These are phyloP conservation scores for Rhodotorula sp. DNA, from an alignment of 1,284 basidiomycete species.

Conservation along the genomic window DNA sequence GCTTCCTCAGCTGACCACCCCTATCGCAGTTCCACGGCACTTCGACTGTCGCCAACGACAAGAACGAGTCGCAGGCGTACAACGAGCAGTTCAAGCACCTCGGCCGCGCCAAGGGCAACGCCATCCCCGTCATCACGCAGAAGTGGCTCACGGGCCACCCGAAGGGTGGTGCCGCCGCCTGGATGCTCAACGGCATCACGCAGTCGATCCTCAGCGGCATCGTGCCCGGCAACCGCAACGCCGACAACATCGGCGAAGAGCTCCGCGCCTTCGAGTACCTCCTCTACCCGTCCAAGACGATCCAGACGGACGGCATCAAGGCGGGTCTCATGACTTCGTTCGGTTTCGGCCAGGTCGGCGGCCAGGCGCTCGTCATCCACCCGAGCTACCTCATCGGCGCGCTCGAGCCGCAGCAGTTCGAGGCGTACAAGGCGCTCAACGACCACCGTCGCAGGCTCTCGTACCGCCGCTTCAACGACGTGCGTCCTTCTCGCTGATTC, in stretches of 20 bases:
- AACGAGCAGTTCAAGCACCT: constrained; percentile 88
- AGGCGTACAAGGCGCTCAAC: constrained; percentile 72
- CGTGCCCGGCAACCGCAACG: constrained; percentile 95
- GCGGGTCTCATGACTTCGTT: constrained; percentile 71
- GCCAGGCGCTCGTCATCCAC: constrained; percentile 82
- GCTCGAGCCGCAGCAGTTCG: constrained; percentile 71
- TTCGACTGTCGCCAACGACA: constrained; percentile 95
- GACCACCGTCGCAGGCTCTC: constrained; percentile 68
- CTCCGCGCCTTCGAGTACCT: constrained; percentile 87
- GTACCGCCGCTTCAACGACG: constrained; percentile 91
- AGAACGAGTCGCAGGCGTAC: constrained; percentile 97
- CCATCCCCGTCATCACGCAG: constrained; percentile 94
- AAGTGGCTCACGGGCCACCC: constrained; percentile 84
- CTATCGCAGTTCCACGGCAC: constrained; percentile 86
- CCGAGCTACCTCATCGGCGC: constrained; percentile 86
- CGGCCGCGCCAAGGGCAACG: constrained; percentile 86
- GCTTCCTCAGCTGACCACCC: neutral
- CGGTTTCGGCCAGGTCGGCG: constrained; percentile 99
- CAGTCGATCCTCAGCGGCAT: constrained; percentile 84
- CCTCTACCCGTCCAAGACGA: constrained; percentile 92
- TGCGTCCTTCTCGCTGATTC: constrained; percentile 2
- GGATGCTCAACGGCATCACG: constrained; percentile 89
- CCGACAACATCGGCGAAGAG: constrained; percentile 83
- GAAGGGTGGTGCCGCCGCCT: constrained; percentile 95
- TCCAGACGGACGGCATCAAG: constrained; percentile 88